A percentile compares a stretch with the other conserved stretches of the same genome.
These are phyloP conservation scores for Kockiozyma suomiensis DNA, from an alignment of 805 yeast genomes.

Conservation along the genomic window DNA sequence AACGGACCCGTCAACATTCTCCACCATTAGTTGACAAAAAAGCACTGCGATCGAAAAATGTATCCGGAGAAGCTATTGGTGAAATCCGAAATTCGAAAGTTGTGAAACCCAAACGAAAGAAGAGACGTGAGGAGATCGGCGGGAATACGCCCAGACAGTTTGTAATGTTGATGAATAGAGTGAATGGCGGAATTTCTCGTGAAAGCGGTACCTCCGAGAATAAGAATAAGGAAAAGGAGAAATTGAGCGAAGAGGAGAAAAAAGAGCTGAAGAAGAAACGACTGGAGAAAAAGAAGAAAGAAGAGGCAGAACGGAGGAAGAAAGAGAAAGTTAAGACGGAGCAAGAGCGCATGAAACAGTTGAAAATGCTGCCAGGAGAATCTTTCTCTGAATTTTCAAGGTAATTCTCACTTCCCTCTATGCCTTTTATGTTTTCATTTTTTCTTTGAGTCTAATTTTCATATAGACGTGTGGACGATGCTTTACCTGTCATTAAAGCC, in stretches of 20 bases:
- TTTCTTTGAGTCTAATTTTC: not conserved
- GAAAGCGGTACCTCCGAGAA: no score
- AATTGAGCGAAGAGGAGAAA: not conserved
- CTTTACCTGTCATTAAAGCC: conserved; percentile 46
- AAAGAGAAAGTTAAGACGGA: conserved; percentile 5
- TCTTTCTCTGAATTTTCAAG: conserved; percentile 43
- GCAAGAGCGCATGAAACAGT: conserved; percentile 10
- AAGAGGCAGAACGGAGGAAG: conserved; percentile 12
- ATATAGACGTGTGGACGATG: conserved; percentile 46
- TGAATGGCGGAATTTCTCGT: conserved; percentile 1
- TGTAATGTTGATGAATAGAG: conserved; percentile 39
- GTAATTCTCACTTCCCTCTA: no score
- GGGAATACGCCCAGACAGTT: conserved; percentile 45
- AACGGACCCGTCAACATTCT: conserved; percentile 21
- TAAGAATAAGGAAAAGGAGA: not conserved
- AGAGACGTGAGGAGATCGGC: conserved; percentile 27
- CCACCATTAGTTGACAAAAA: conserved; percentile 16
- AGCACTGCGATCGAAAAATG: not conserved
- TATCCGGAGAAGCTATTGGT: not conserved
- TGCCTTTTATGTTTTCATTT: not conserved
- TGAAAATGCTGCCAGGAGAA: conserved; percentile 44
- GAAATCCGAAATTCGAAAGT: not conserved
- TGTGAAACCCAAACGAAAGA: conserved; percentile 20
- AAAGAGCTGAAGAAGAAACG: conserved; percentile 2
- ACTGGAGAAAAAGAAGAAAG: conserved; percentile 9